A percentile compares a stretch with the other conserved stretches of the same genome.
phyloP scores from a whole-genome alignment of 352 stramenopile genomes.

The Pythium myriotylum region DNA sequence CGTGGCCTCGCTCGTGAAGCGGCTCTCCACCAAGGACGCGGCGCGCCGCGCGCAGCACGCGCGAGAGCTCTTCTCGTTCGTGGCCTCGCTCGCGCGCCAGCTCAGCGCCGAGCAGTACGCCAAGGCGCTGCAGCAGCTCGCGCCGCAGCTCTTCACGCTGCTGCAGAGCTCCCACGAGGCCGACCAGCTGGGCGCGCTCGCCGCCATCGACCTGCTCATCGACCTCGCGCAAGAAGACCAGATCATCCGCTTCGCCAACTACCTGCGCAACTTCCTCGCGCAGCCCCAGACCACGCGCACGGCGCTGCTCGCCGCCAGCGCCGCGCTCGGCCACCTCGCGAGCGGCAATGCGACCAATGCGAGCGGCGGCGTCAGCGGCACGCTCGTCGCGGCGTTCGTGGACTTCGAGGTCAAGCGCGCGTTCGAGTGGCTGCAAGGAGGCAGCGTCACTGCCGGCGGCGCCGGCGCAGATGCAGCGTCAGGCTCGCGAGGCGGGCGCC shows the following conservation, averaged over 20 bases:
- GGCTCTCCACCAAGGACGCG: slow-evolving; percentile 51
- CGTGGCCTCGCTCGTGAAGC: slow-evolving; percentile 62
- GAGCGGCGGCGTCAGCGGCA: slow-evolving; percentile 65
- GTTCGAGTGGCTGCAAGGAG: slow-evolving; percentile 87
- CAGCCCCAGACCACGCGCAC: slow-evolving; percentile 63
- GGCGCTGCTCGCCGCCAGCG: slow-evolving; percentile 67
- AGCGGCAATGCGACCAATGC: slow-evolving; percentile 54
- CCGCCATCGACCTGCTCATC: slow-evolving; percentile 80
- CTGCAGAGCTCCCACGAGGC: slow-evolving; percentile 64
- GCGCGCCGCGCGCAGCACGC: slow-evolving; percentile 41
- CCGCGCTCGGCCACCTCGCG: slow-evolving; percentile 84
- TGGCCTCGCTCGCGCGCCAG: slow-evolving; percentile 69
- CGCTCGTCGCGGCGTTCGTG: slow-evolving; percentile 88
- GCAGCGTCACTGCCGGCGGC: slow-evolving; percentile 4
- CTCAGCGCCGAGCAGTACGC: slow-evolving; percentile 81
- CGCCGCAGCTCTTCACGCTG: slow-evolving; percentile 74
- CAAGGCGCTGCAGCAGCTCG: slow-evolving; percentile 72
- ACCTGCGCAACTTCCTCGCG: slow-evolving; percentile 85
- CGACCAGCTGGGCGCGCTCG: slow-evolving; percentile 73
- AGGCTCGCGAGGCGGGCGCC: slow-evolving; percentile 32
- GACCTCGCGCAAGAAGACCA: slow-evolving; percentile 85
- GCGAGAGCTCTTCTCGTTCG: slow-evolving; percentile 58
- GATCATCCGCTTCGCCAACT: slow-evolving; percentile 91
- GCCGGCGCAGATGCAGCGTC: neutral
- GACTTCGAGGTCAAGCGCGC: slow-evolving; percentile 92